These are phyloP conservation scores for Cryphonectria radicalis DNA, from an alignment of 2,329 filamentous ascomycete species.

Conservation along the genomic window DNA sequence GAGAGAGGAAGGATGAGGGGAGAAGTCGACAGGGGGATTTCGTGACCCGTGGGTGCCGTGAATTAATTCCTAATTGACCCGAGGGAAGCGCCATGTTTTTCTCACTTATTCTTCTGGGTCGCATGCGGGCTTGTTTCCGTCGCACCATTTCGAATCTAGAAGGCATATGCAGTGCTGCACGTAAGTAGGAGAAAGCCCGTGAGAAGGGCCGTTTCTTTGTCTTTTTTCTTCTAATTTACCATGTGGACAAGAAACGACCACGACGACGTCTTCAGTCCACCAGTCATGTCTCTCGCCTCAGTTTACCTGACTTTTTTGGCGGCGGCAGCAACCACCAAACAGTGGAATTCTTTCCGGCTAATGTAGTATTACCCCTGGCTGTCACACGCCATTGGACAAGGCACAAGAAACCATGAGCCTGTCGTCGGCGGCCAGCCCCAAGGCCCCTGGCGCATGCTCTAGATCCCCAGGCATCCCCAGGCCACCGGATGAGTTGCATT, in stretches of 20 bases:
- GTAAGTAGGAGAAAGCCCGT: background rate
- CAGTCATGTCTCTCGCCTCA: background rate
- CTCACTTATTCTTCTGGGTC: background rate
- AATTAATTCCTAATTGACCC: background rate
- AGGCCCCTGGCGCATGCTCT: background rate
- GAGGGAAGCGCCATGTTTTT: background rate
- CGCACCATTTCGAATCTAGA: constrained; percentile 1
- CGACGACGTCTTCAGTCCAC: background rate
- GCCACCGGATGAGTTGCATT: constrained; percentile 5
- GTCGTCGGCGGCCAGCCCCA: background rate
- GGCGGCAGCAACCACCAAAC: background rate
- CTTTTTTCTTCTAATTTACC: background rate
- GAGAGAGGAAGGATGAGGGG: background rate
- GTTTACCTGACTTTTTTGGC: background rate
- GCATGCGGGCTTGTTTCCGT: background rate
- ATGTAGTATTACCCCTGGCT: constrained; percentile 2
- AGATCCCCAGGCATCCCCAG: background rate
- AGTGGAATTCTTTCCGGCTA: background rate
- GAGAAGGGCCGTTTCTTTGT: background rate
- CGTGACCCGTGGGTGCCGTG: background rate
- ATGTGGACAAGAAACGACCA: background rate
- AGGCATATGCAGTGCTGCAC: constrained; percentile 2
- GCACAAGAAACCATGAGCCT: background rate
- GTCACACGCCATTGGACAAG: background rate
- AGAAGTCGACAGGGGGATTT: background rate